Evolutionary conservation across 2,329 filamentous ascomycete genomes (phyloP), one percentile per base, ranked within the genome.

Genomic region (Aspergillus quadricinctus): DNA sequence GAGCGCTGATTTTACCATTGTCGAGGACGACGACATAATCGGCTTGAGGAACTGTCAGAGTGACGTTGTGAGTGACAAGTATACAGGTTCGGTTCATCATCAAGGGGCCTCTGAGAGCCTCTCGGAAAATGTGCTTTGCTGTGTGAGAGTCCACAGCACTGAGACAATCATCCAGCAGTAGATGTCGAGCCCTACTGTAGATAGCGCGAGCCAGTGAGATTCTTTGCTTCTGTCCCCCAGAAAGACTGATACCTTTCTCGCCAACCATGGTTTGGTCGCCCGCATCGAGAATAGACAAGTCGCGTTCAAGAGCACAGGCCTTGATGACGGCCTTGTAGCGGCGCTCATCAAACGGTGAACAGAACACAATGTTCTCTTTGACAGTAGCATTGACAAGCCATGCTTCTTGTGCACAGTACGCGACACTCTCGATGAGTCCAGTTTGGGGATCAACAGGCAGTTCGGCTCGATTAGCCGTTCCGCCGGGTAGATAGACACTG

Each of bases 141-240:
- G 94, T 97, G 67, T 99, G 94, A 3, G 94, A 95, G 72, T 99
- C 94, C 35, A 99, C 94, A 28, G 94, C 94, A 69, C 92, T 97
- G 46, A 99, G 81, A 61, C 95, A 96, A 72, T 99, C 94, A 68
- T 99, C 94, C 50, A 99, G 81, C 10, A 99, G 82, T 17, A 99
- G 77, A 72, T 97, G 93, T 53, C 88, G 88, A 5, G 92, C 95
- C 73, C 91, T 93, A 62, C 91, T 96, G 75, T 99, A 99, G n/a
- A 99, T 82, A 1, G 94, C 94, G 63, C 94, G 87, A n/a, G 94
- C 94, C 48, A 99, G 82, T 14, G 93, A 97, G 52, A 99, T 97
- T 57, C 94, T 88, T 74, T 99, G 94, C 76, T 97, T 97, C 75
- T 99, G 94, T 6, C 94, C 94, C 61, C 94, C 94, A 6, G 94